Base-by-base conservation (phyloP, 192 early-diverging fungal species). In the Backusella mclennaniae region DNA sequence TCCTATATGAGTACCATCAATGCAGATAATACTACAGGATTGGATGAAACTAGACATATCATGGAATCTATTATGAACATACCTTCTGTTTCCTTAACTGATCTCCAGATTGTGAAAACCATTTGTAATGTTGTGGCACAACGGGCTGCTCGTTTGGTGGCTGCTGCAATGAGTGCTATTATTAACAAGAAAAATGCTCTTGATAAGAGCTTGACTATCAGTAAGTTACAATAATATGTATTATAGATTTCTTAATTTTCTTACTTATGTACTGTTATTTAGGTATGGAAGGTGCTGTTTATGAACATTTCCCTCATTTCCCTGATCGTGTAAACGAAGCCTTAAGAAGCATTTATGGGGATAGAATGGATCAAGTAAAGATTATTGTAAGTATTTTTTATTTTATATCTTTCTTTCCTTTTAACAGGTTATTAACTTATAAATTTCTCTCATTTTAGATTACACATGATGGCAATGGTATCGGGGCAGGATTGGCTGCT, bases 141-240 rank as follows among this genome's bases (percentile, higher is more conserved):
- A 68, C 92, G 96, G 74, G 91, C 96, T 29, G 96, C 95, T 11
- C 89, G 94, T 76, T 83, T 98, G 49, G 84, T 89, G 56, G 93
- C 96, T 52, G 87, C 86, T 33, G 89, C 87, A 7, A 84, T 92
- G 80, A 88, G 91, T 14, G 92, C 92, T 67, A 70, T 94, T 35
- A 84, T 94, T 66, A 86, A 90, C 73, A 82, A 72, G 82, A 79
- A 12, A 11, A 77, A 77, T 35, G 71, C 39, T 15, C 39, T 35
- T 82, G 85, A 67, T 9, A 39, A 70, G 56, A 75, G 78, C 11
- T 46, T 82, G n/a, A 75, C 81, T 7, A 78, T 82, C 31, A 82
- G 81, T 82, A 75, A 82, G 81, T 39, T 29, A 1, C 69, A 85
- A 6, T 29, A 15, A 44, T 42, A 19, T 9, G 90, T 29, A 11